Conservation (phyloP, 2,329 filamentous ascomycete genomes). For the Ophiocordyceps unilateralis region DNA sequence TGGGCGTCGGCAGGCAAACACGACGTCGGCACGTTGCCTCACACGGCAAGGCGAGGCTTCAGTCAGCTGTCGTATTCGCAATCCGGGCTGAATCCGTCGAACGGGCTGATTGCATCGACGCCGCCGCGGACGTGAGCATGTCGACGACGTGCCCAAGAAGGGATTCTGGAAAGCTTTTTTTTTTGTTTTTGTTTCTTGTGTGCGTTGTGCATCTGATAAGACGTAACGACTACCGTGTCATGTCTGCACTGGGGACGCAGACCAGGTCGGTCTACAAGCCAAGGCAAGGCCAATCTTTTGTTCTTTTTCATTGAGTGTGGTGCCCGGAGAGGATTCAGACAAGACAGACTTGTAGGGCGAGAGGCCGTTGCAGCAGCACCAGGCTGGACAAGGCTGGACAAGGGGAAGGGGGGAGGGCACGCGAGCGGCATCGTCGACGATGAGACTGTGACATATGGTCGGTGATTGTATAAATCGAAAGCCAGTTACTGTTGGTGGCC, state of each 20-base stretch:
- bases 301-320: background rate
- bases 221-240: background rate
- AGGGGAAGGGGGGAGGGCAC: too few species aligned
- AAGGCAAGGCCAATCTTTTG: background rate
- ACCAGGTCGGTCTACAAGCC: background rate
- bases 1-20: constrained; percentile 43
- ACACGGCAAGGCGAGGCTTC: constrained; percentile 27
- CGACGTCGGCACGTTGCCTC: constrained; percentile 46
- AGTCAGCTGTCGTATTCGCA: constrained; percentile 19
- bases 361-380: background rate
- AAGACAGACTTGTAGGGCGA: background rate
- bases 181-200: background rate
- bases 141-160: too few species aligned
- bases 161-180: background rate
- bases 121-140: constrained; percentile 19
- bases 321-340: background rate
- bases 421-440: background rate
- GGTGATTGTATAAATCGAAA: background rate
- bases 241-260: background rate
- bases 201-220: background rate
- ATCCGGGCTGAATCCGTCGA: constrained; percentile 14
- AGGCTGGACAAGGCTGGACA: background rate
- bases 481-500: background rate
- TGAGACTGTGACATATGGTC: background rate
- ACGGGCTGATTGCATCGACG: constrained; percentile 13